Percentiles rank a stretch among this genome's conserved stretches.
phyloP scores from a whole-genome alignment of 2,329 filamentous ascomycete genomes.

The Penicillium sp. region DNA sequence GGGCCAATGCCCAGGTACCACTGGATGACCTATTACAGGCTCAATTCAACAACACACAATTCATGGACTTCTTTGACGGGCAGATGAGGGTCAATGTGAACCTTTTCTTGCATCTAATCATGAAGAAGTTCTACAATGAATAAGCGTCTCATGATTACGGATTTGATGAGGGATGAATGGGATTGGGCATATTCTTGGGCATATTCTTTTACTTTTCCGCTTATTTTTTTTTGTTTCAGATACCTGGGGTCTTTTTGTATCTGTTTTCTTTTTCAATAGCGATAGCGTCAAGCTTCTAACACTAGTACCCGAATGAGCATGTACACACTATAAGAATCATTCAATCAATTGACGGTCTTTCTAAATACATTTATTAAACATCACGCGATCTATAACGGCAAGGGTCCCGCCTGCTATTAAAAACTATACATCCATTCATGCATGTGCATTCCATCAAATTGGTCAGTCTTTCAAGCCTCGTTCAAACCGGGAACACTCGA shows the following conservation, averaged over 20 bases:
- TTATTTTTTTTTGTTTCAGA: slow-evolving; percentile 21
- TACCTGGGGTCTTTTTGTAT: slow-evolving; percentile 23
- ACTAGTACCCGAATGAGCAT: slow-evolving; percentile 19
- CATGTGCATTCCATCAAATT: not conserved
- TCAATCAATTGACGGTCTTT: not conserved
- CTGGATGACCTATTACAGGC: slow-evolving; percentile 94
- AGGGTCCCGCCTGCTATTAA: not conserved
- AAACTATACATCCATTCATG: not conserved
- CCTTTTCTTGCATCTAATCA: slow-evolving; percentile 90
- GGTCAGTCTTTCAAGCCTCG: no score
- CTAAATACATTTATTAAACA: slow-evolving; percentile 5
- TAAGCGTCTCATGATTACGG: slow-evolving; percentile 27
- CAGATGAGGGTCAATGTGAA: slow-evolving; percentile 92
- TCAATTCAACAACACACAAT: slow-evolving; percentile 95
- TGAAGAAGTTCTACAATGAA: slow-evolving; percentile 92
- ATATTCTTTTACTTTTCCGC: slow-evolving; percentile 17
- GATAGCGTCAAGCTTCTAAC: slow-evolving; percentile 20
- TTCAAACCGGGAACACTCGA: no score
- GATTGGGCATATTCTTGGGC: slow-evolving; percentile 21
- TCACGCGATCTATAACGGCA: not conserved
- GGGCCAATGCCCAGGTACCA: slow-evolving; percentile 81
- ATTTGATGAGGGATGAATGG: slow-evolving; percentile 22
- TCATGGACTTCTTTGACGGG: slow-evolving; percentile 90
- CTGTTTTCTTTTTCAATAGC: slow-evolving; percentile 21
- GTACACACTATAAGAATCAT: slow-evolving; percentile 5